Evolutionary conservation across 2,329 filamentous ascomycete species (phyloP).

Genomic region (Colletotrichum kahawae): DNA sequence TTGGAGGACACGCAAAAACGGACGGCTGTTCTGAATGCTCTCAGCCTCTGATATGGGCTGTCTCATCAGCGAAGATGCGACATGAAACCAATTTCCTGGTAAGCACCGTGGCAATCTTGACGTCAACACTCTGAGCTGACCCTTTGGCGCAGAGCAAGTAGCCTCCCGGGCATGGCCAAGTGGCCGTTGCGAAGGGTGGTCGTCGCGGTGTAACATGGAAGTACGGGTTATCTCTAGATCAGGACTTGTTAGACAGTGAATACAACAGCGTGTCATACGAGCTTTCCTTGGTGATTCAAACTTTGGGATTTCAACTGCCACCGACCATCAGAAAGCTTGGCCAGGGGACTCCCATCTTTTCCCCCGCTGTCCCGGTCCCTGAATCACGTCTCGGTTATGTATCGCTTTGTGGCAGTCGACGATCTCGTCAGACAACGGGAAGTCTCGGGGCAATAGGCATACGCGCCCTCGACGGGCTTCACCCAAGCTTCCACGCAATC

Average conservation of each 20-base stretch:
- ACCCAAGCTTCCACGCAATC: background rate
- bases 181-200: background rate
- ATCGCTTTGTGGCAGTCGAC: background rate
- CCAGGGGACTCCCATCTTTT: background rate
- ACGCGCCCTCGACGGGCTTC: background rate
- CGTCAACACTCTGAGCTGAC: background rate
- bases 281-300: background rate
- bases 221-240: background rate
- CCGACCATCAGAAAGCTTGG: accelerated
- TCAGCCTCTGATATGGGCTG: background rate
- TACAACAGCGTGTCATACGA: background rate
- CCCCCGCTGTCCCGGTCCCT: background rate
- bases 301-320: background rate
- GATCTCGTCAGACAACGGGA: background rate
- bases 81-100: background rate
- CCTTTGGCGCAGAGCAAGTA: background rate
- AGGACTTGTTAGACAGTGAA: background rate
- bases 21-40: background rate
- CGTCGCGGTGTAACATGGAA: background rate
- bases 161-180: background rate
- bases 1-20: background rate
- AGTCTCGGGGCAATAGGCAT: background rate
- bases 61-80: background rate
- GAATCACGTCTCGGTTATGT: background rate
- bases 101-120: background rate